Evolutionary conservation across 2,329 filamentous ascomycete genomes (phyloP), one percentile per base, ranked within the genome.

Genomic region (Monosporascus ibericus): DNA sequence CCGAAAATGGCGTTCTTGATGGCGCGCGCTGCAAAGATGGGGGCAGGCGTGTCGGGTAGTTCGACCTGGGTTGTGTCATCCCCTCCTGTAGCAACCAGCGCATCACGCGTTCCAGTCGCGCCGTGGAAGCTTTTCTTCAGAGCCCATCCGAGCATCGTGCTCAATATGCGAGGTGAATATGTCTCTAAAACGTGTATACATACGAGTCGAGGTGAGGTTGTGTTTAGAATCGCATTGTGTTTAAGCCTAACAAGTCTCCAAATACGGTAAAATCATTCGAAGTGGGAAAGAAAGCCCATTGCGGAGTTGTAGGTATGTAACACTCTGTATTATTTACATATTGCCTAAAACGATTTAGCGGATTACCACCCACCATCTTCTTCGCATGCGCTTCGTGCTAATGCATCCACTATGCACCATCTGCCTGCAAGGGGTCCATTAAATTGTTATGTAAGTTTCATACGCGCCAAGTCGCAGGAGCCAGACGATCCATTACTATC

Each of bases 1-100:
- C 84, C 84, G 60, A 86, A 86, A 46, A 87, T 67, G 25, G 81
- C 83, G 59, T 77, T 82, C 60, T 81, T 85, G 62, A 87, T 72
- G 6, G 84, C 84, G 54, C 84, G 77, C 38, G 83, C 83, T 2
- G 83, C 84, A 63, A 87, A 87, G 0, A 86, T 78, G 2, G 84
- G 83, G 0, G 81, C 84, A 6, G 84, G 84, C 17, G 84, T 87
- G 59, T 86, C 83, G 39, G 83, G 82, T 34, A 74, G 73, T 17
- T 86, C 82, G 40, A 79, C 59, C 55, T 78, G 76, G 0, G 75
- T 75, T 61, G 70, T 75, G 47, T 75, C 72, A 44, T 70, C 72
- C 74, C 65, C 64, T 52, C 50, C 60, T 25, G 24, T 27, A 47
- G 52, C 53, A 53, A 54, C 58, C 51, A 66, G 64, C 58, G 65